phyloP scores from a whole-genome alignment of 257 asterid genomes.

The Prunella vulgaris region DNA sequence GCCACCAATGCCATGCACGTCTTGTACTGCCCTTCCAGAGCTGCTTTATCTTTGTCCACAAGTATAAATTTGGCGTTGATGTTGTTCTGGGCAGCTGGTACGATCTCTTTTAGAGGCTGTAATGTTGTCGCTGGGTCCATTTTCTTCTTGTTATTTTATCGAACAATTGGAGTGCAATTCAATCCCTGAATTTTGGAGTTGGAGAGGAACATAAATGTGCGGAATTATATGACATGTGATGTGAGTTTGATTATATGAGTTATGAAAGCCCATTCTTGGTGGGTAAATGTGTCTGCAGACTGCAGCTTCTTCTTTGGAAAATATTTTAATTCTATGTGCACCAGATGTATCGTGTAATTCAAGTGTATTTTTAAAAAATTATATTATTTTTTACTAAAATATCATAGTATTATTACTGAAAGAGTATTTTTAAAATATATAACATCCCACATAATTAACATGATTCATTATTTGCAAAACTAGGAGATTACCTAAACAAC shows the following conservation, averaged over 20 bases:
- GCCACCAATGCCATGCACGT: conserved; percentile 62
- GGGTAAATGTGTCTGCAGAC: too few species aligned
- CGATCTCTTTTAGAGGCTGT: conserved; percentile 39
- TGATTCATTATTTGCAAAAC: too few species aligned
- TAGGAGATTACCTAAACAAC: too few species aligned
- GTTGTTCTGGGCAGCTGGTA: conserved; percentile 65
- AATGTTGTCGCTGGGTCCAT: conserved; percentile 19
- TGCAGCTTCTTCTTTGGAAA: too few species aligned
- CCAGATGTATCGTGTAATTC: too few species aligned
- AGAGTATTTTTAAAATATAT: too few species aligned
- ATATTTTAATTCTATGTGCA: too few species aligned
- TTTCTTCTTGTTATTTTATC: not conserved
- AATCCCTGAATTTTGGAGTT: not conserved
- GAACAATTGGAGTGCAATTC: conserved; percentile 11
- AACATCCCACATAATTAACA: too few species aligned
- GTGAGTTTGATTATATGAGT: too few species aligned
- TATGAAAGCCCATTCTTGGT: not conserved
- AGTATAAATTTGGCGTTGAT: conserved; percentile 48
- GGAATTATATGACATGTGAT: not conserved
- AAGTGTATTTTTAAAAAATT: too few species aligned
- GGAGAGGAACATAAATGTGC: not conserved
- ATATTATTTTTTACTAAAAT: too few species aligned
- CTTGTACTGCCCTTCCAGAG: conserved; percentile 39
- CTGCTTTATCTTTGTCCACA: conserved; percentile 51
- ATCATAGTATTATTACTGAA: too few species aligned